Base-by-base conservation (phyloP, 2,329 filamentous ascomycete genomes). In the Phyllosticta citrichinensis region DNA sequence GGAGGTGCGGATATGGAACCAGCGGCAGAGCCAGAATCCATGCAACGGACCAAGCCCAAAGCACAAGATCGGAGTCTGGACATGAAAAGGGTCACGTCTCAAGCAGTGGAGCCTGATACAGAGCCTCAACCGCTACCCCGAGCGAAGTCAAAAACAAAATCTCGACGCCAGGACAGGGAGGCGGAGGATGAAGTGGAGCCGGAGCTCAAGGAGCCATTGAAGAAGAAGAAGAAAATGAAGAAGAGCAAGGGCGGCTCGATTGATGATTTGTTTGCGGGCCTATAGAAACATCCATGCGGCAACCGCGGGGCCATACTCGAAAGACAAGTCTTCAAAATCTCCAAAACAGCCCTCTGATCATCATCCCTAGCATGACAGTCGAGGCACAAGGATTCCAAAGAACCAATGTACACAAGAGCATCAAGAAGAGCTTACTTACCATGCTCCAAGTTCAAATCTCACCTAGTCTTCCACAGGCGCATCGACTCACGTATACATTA, bases 161-260 rank as follows among this genome's bases (percentile, higher is more conserved):
- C 52, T 12, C 25, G 20, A 11, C 25, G 20, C 2, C 27, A 51
- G 20, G 55, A 59, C 33, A 56, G 58, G 40, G 35, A n/a, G 25
- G 52, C 19, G 0, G 33, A 60, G 52, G 14, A 22, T 4, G 22
- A 9, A 8, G 17, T 22, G 2, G 52, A 35, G 20, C 5, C 14
- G 2, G 58, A 60, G 33, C 8, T 14, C 8, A 50, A 51, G 33
- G 57, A 55, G 12, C 58, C 58, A 20, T 52, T 52, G 12, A 60
- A 56, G 24, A 60, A 60, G 24, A 61, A 57, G 55, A 62, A 62
- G 55, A 62, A 55, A 35, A 51, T 22, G n/a, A 62, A 58, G 35
- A 62, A 62, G 22, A 6, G 33, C 22, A 57, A 57, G 50, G 20
- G n/a, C 12, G 57, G 47, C 17, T 33, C 60, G 8, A 62, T 62